phyloP scores from a whole-genome alignment of 768 basidiomycete genomes.

The Megacollybia marginata region DNA sequence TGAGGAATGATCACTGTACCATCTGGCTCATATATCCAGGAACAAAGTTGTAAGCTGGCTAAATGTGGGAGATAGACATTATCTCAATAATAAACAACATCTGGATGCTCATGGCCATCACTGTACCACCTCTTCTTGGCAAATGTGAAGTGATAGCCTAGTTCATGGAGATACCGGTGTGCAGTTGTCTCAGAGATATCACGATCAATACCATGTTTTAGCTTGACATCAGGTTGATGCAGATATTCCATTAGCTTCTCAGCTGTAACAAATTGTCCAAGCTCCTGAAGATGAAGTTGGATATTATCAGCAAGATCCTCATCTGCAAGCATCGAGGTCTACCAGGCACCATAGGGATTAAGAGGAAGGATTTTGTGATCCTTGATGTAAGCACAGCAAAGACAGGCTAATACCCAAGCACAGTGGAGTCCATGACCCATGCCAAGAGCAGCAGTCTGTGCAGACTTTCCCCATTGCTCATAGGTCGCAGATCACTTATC shows the following conservation, averaged over 20 bases:
- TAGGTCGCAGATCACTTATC: neutral
- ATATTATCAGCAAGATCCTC: neutral
- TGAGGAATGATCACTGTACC: neutral
- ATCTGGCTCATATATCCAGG: constrained; percentile 2
- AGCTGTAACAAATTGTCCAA: constrained; percentile 16
- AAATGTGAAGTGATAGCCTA: constrained; percentile 6
- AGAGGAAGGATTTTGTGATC: neutral
- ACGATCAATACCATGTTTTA: constrained; percentile 4
- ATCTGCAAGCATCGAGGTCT: constrained; percentile 9
- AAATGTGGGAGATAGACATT: constrained; percentile 12
- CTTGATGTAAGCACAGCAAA: constrained; percentile 1
- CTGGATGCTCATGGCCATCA: no score
- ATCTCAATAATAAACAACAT: constrained; percentile 15
- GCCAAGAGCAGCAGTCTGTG: neutral
- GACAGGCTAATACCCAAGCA: neutral
- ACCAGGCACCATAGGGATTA: constrained; percentile 4
- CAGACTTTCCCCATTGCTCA: neutral
- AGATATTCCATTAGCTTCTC: neutral
- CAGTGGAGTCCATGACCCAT: neutral
- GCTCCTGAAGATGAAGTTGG: constrained; percentile 8
- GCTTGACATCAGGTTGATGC: no score
- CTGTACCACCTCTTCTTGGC: constrained; percentile 13
- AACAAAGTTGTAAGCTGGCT: neutral
- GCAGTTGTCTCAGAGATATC: constrained; percentile 4
- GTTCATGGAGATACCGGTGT: constrained; percentile 3